Percentiles rank a stretch among this genome's conserved stretches.
These are phyloP conservation scores for Cladophialophora chaetospira DNA, from an alignment of 2,329 filamentous ascomycete genomes.

Conservation along the genomic window DNA sequence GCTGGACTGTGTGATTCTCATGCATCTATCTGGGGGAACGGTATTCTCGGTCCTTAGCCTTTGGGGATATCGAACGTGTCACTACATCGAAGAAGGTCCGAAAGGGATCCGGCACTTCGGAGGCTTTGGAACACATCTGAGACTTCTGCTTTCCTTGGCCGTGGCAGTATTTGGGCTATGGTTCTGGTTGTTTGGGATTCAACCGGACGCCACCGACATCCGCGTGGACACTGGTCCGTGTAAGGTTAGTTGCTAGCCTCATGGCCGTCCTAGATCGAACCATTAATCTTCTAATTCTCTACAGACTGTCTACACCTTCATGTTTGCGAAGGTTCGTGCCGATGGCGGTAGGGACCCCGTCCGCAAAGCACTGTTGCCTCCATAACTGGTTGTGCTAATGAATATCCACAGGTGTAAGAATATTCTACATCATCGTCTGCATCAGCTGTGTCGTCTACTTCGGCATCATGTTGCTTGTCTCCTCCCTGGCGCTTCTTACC, in stretches of 20 bases:
- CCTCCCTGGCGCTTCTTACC: conserved; percentile 5
- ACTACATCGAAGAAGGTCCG: conserved; percentile 14
- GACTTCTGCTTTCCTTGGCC: conserved; percentile 17
- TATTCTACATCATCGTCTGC: conserved; percentile 22
- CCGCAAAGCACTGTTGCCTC: no score
- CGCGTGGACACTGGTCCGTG: conserved; percentile 15
- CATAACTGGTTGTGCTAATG: no score
- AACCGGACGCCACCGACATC: conserved; percentile 1
- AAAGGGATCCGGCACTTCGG: conserved; percentile 23
- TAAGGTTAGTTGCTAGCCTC: no score
- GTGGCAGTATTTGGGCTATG: conserved; percentile 15
- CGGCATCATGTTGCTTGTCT: conserved; percentile 12
- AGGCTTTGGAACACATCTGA: conserved; percentile 22
- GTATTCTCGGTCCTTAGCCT: conserved; percentile 19
- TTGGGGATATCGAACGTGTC: conserved; percentile 22
- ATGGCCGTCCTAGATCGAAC: no score
- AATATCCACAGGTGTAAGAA: no score
- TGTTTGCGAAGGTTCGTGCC: conserved; percentile 21
- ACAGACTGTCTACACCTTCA: conserved; percentile 22
- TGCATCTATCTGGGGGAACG: conserved; percentile 17
- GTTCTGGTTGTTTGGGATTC: conserved; percentile 17
- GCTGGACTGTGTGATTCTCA: conserved; percentile 17
- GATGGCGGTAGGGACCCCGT: no score
- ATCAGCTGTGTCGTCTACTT: conserved; percentile 17
- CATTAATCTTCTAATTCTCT: no score